Conservation (phyloP, 345 rosid genomes). For the Citrus australasica region DNA sequence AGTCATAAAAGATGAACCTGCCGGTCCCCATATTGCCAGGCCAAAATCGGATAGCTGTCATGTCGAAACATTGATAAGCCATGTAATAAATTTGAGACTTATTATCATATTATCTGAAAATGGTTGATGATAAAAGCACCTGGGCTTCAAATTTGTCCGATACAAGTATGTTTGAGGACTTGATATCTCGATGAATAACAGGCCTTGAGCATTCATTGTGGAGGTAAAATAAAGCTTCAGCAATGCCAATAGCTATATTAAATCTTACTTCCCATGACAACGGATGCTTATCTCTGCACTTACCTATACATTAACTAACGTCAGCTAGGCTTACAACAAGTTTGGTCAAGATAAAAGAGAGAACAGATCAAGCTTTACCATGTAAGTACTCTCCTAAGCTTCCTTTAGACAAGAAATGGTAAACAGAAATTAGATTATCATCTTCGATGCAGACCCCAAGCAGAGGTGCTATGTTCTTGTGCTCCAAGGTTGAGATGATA, state of each 20-base stretch:
- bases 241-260: slow-evolving; percentile 57
- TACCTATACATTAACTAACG: slow-evolving; percentile 24
- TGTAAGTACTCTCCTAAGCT: slow-evolving; percentile 80
- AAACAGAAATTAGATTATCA: slow-evolving; percentile 59
- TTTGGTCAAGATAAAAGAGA: not conserved
- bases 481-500: slow-evolving; percentile 66
- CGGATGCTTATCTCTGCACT: slow-evolving; percentile 25
- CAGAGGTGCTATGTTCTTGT: slow-evolving; percentile 58
- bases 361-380: slow-evolving; percentile 37
- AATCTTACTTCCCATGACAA: slow-evolving; percentile 69
- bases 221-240: slow-evolving; percentile 70
- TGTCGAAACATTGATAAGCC: slow-evolving; percentile 7
- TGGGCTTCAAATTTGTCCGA: slow-evolving; percentile 66
- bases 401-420: slow-evolving; percentile 62
- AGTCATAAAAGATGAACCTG: slow-evolving; percentile 49
- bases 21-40: slow-evolving; percentile 83
- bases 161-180: slow-evolving; percentile 88
- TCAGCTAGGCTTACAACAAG: slow-evolving; percentile 11
- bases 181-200: slow-evolving; percentile 89
- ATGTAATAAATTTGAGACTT: not conserved
- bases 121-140: slow-evolving; percentile 34
- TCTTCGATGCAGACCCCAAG: slow-evolving; percentile 60
- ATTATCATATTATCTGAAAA: not conserved
- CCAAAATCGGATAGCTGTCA: slow-evolving; percentile 88
- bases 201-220: slow-evolving; percentile 65